phyloP scores from a whole-genome alignment of 768 basidiomycete genomes.

The Serendipita indica region DNA sequence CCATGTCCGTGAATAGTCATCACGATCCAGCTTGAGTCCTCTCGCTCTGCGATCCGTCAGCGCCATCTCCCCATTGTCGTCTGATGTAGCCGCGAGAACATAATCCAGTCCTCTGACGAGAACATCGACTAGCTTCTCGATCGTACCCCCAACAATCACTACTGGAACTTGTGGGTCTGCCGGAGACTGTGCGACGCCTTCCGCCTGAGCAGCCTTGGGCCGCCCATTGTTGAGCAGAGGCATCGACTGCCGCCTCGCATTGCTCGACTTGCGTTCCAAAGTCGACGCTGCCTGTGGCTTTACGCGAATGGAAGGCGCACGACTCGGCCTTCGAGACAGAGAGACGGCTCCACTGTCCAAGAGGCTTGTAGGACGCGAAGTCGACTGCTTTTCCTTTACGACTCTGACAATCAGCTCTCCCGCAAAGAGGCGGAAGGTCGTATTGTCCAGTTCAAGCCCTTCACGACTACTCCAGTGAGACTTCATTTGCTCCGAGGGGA shows the following conservation, averaged over 20 bases:
- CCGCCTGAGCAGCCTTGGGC: not conserved
- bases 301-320: slow-evolving; percentile 65
- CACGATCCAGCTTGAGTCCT: slow-evolving; percentile 54
- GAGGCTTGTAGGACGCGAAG: slow-evolving; percentile 60
- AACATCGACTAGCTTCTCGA: slow-evolving; percentile 57
- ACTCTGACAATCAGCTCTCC: slow-evolving; percentile 63
- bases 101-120: slow-evolving; percentile 64
- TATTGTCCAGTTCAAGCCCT: slow-evolving; percentile 21
- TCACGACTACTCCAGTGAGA: slow-evolving; percentile 21
- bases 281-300: slow-evolving; percentile 53
- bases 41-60: slow-evolving; percentile 58
- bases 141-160: slow-evolving; percentile 61
- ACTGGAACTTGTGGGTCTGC: slow-evolving; percentile 62
- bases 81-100: slow-evolving; percentile 65
- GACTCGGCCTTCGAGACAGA: slow-evolving; percentile 27
- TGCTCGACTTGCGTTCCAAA: slow-evolving; percentile 61
- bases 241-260: slow-evolving; percentile 59
- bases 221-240: slow-evolving; percentile 39
- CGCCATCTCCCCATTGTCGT: slow-evolving; percentile 78
- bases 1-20: slow-evolving; percentile 63
- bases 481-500: slow-evolving; percentile 1
- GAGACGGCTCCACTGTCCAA: slow-evolving; percentile 21
- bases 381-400: slow-evolving; percentile 35
- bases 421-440: slow-evolving; percentile 51
- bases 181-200: slow-evolving; percentile 32